Evolutionary conservation across 352 stramenopile species (phyloP), one percentile per base, ranked within the genome.

Genomic region (Pythium aristosporum): DNA sequence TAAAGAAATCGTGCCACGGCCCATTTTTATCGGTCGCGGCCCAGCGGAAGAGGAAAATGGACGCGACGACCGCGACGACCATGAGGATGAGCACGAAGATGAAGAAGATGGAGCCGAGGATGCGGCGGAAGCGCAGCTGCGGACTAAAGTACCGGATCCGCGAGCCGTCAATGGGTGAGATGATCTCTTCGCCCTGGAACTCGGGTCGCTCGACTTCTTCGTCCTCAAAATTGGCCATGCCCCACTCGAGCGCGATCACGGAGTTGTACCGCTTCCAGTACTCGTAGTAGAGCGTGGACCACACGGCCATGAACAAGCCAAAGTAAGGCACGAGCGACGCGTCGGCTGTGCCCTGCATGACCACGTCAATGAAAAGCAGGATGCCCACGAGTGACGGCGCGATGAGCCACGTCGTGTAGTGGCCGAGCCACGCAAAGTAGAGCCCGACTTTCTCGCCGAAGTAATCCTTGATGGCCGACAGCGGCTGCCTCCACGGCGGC

Each of bases 351-450:
- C 64, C 36, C 59, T 91, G 71, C 2, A 84, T 43, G 16, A 87
- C 18, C 11, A 96, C 85, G 65, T 94, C 68, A 39, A 96, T 89
- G 41, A 98, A 96, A 18, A 98, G 80, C 36, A 93, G 57, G 6
- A 88, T 67, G 5, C 96, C 96, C 28, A 98, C 57, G 11, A 98
- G 44, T 46, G 92, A 93, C 23, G 97, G 88, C 20, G 91, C 86
- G 15, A 99, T 84, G 20, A 99, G 77, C 83, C 97, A 98, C 53
- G 87, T 93, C 36, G 94, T 98, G 71, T 96, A 98, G 74, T 98
- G 94, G 28, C 82, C 82, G 0, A 99, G 74, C 90, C 96, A 99
- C 43, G 96, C 88, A 72, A 99, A 99, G 82, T 99, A 99, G 58
- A 99, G 94, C 1, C 92, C 94, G 21, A 99, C 88, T 74, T 98